A percentile compares a stretch with the other conserved stretches of the same genome.
phyloP scores from a whole-genome alignment of 805 yeast genomes.

The Hanseniaspora clermontiae region DNA sequence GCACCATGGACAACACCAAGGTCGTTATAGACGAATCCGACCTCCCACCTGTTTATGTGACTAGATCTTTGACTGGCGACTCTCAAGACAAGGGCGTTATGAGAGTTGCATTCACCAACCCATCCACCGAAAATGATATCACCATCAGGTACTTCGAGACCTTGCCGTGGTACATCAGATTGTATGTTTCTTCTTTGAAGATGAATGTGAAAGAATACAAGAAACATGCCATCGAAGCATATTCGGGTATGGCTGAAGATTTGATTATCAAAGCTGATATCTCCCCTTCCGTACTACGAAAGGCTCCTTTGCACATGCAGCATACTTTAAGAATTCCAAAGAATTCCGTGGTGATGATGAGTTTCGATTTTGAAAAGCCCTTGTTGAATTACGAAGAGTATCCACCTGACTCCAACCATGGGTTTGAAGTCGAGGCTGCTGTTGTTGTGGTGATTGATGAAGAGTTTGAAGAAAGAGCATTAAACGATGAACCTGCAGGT shows the following conservation, averaged over 20 bases:
- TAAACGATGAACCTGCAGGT: slow-evolving; percentile 43
- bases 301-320: slow-evolving; percentile 75
- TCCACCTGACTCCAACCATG: slow-evolving; percentile 99
- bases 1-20: slow-evolving; percentile 24
- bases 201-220: slow-evolving; percentile 19
- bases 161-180: slow-evolving; percentile 84
- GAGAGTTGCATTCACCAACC: slow-evolving; percentile 65
- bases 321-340: slow-evolving; percentile 54
- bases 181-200: slow-evolving; percentile 60
- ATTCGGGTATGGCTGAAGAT: slow-evolving; percentile 21
- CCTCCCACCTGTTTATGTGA: slow-evolving; percentile 54
- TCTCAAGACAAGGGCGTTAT: slow-evolving; percentile 87
- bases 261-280: slow-evolving; percentile 46
- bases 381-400: slow-evolving; percentile 75
- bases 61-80: slow-evolving; percentile 81
- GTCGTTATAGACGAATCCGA: slow-evolving; percentile 24
- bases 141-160: slow-evolving; percentile 59
- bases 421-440: slow-evolving; percentile 89
- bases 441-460: slow-evolving; percentile 47
- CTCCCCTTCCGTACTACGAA: slow-evolving; percentile 66
- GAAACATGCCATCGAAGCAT: not conserved
- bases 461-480: slow-evolving; percentile 33
- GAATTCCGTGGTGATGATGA: slow-evolving; percentile 42
- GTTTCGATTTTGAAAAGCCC: slow-evolving; percentile 78
- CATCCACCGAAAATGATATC: slow-evolving; percentile 34